phyloP scores from a whole-genome alignment of 176 grass and related monocot genomes.

The Dendrocalamus sinicus region DNA sequence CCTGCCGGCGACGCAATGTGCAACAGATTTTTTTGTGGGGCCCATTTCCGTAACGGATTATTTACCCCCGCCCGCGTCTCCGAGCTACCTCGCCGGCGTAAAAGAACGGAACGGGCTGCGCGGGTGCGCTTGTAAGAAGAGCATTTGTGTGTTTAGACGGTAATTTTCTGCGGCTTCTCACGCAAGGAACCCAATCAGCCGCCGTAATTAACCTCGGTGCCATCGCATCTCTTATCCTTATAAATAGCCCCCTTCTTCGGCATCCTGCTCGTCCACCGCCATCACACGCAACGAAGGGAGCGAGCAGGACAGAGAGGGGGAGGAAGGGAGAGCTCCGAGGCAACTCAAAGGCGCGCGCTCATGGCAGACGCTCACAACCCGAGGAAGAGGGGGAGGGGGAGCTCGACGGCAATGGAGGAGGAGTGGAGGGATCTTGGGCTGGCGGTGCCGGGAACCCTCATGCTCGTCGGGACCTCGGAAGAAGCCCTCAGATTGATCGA shows the following conservation, averaged over 20 bases:
- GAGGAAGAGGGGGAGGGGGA: conserved; percentile 6
- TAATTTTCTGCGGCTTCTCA: background rate
- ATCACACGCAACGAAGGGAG: background rate
- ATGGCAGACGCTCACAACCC: no score
- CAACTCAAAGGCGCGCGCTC: background rate
- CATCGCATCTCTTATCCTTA: background rate
- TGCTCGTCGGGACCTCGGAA: background rate
- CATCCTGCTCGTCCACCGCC: background rate
- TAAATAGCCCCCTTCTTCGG: background rate
- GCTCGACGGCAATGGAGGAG: background rate
- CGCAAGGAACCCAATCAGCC: background rate
- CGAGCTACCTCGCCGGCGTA: background rate
- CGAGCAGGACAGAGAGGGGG: no score
- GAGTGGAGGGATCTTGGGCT: background rate
- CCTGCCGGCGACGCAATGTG: background rate
- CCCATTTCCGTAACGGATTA: background rate
- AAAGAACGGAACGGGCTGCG: background rate
- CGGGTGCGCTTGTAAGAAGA: background rate
- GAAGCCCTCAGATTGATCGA: background rate
- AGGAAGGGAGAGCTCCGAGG: background rate
- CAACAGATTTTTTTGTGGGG: background rate
- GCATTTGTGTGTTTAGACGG: background rate
- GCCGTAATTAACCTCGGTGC: background rate
- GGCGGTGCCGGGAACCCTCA: background rate
- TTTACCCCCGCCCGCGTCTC: background rate